Evolutionary conservation across 805 yeast genomes (phyloP).

Genomic region (Ogataea pilisensis): DNA sequence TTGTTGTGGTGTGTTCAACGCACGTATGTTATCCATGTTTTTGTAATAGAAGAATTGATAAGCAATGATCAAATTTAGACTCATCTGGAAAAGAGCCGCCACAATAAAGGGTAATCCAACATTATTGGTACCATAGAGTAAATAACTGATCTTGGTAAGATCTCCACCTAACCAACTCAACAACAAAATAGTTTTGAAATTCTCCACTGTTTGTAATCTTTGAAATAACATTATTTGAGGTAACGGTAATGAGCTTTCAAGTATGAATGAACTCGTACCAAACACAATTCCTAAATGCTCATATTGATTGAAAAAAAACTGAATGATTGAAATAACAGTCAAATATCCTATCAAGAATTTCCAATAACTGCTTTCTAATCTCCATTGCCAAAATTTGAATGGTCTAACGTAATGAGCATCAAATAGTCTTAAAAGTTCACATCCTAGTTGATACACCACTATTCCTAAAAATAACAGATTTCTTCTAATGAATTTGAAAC

Average conservation of each 20-base stretch:
- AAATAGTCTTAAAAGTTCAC: conserved; percentile 51
- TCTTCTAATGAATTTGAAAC: conserved; percentile 12
- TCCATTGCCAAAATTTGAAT: conserved; percentile 83
- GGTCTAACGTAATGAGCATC: conserved; percentile 69
- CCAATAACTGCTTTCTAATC: conserved; percentile 21
- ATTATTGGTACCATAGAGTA: conserved; percentile 71
- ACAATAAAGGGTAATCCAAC: conserved; percentile 60
- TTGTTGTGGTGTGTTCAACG: conserved; percentile 1
- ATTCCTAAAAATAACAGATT: conserved; percentile 13
- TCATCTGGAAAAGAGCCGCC: conserved; percentile 77
- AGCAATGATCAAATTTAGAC: conserved; percentile 67
- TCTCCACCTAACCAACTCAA: conserved; percentile 91
- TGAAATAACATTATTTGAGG: conserved; percentile 73
- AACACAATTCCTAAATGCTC: conserved; percentile 28
- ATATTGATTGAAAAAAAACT: conserved; percentile 20
- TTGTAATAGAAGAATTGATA: conserved; percentile 68
- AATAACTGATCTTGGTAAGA: conserved; percentile 66
- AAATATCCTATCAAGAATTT: conserved; percentile 47
- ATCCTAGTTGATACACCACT: conserved; percentile 17
- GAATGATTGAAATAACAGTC: conserved; percentile 13
- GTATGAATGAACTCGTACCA: conserved; percentile 43
- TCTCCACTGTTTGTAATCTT: conserved; percentile 64
- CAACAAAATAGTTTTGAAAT: conserved; percentile 71
- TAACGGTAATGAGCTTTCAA: conserved; percentile 70
- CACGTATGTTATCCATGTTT: conserved; percentile 16